Evolutionary conservation across 208 protist genomes (phyloP).

Genomic region (Crithidia fasciculata): DNA sequence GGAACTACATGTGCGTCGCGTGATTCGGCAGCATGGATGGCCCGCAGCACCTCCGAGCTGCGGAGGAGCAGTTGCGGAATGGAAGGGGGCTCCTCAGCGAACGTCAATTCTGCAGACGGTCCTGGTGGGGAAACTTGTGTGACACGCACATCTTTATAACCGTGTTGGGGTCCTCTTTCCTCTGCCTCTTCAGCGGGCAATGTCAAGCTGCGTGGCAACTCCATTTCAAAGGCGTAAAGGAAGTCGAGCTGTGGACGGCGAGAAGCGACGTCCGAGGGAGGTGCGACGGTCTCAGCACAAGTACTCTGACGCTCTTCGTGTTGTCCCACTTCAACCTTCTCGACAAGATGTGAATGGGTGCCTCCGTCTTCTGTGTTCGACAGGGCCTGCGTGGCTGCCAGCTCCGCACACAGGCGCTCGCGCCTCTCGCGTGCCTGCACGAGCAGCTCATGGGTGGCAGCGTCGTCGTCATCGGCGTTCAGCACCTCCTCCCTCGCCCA

Average conservation of each 20-base stretch:
- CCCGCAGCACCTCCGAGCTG: slow-evolving; percentile 33
- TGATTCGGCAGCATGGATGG: slow-evolving; percentile 32
- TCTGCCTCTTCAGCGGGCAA: background rate
- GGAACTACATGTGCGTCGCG: slow-evolving; percentile 4
- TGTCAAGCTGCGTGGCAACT: slow-evolving; percentile 6
- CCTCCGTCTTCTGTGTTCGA: background rate
- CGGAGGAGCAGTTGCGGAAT: slow-evolving; percentile 13
- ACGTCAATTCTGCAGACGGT: background rate
- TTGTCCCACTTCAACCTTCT: too few species aligned
- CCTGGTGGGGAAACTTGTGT: too few species aligned
- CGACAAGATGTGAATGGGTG: too few species aligned
- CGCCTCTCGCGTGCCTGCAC: slow-evolving; percentile 18
- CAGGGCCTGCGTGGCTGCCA: too few species aligned
- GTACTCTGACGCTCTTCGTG: too few species aligned
- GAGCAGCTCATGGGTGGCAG: slow-evolving; percentile 38
- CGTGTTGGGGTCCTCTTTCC: background rate
- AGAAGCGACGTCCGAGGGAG: too few species aligned
- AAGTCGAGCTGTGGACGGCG: background rate
- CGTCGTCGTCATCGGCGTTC: slow-evolving; percentile 26
- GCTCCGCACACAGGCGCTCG: slow-evolving; percentile 1
- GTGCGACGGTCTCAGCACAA: too few species aligned
- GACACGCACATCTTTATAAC: too few species aligned
- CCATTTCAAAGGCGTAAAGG: slow-evolving; percentile 75
- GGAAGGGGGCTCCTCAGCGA: background rate
- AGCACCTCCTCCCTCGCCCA: slow-evolving; percentile 19